These are phyloP conservation scores for Abrus precatorius DNA, from an alignment of 306 rosid genomes.

Conservation along the genomic window DNA sequence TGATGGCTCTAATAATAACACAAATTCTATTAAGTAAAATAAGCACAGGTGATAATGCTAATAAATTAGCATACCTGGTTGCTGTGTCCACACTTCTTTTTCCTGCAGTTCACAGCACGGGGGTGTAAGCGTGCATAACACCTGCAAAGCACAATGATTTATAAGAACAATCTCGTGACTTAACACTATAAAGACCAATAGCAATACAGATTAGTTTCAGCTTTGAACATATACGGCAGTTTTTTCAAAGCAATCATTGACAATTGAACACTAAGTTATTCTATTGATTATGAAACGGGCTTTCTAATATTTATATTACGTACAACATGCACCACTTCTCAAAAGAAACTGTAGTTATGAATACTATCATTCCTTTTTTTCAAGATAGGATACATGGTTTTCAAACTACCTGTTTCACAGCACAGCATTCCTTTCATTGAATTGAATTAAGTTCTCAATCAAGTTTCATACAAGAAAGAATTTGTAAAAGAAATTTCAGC, in stretches of 20 bases:
- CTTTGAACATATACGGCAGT: background rate
- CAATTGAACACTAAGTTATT: background rate
- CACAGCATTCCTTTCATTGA: background rate
- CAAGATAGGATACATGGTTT: background rate
- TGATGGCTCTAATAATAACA: background rate
- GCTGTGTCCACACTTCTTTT: conserved; percentile 99
- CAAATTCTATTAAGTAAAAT: background rate
- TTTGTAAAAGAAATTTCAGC: background rate
- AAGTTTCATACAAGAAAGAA: background rate
- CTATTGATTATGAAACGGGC: background rate
- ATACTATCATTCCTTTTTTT: background rate
- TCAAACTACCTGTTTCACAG: background rate
- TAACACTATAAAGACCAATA: background rate
- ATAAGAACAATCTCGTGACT: background rate
- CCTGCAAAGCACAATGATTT: conserved; percentile 53
- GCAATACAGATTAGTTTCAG: background rate
- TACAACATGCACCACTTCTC: conserved; percentile 11
- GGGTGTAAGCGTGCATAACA: conserved; percentile 97
- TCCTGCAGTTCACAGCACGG: conserved; percentile 99
- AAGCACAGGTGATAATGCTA: background rate
- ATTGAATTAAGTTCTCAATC: background rate
- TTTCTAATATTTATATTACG: background rate
- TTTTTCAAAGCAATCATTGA: background rate
- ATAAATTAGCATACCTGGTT: conserved; percentile 69
- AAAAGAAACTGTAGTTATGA: background rate